phyloP scores from a whole-genome alignment of 768 basidiomycete genomes.

The Leccinum broughii region DNA sequence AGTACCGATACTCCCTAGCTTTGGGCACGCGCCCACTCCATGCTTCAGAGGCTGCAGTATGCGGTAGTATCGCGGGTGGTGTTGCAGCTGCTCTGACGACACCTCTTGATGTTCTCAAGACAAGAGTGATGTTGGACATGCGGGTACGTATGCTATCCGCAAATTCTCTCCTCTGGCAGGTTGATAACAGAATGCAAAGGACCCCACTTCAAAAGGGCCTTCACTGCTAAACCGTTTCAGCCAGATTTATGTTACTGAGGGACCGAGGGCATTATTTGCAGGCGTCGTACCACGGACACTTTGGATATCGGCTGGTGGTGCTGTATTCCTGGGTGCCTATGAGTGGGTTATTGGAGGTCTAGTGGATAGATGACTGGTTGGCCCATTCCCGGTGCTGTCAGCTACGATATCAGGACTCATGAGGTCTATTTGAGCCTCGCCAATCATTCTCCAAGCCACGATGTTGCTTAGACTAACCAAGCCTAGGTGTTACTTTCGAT shows the following conservation, averaged over 20 bases:
- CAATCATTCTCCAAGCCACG: neutral
- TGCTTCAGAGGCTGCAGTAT: constrained; percentile 78
- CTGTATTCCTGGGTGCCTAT: constrained; percentile 96
- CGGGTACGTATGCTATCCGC: constrained; percentile 49
- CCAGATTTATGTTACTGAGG: constrained; percentile 73
- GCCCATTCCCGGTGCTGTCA: neutral
- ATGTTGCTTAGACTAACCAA: neutral
- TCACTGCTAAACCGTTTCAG: constrained; percentile 57
- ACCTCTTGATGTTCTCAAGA: constrained; percentile 95
- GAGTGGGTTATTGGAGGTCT: constrained; percentile 71
- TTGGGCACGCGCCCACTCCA: constrained; percentile 58
- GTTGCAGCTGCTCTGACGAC: constrained; percentile 89
- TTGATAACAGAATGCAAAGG: constrained; percentile 36
- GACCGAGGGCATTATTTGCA: constrained; percentile 72
- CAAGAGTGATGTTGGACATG: constrained; percentile 93
- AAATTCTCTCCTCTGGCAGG: neutral
- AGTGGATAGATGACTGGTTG: constrained; percentile 26
- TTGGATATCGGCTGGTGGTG: constrained; percentile 96
- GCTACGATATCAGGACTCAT: neutral
- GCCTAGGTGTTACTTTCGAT: neutral
- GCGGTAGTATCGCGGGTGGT: constrained; percentile 90
- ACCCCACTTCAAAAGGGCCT: constrained; percentile 49
- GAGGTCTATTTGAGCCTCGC: neutral
- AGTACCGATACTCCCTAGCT: constrained; percentile 57
- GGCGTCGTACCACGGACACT: constrained; percentile 90